These are phyloP conservation scores for Babesia bigemina DNA, from an alignment of 169 alveolate species.

Conservation along the genomic window DNA sequence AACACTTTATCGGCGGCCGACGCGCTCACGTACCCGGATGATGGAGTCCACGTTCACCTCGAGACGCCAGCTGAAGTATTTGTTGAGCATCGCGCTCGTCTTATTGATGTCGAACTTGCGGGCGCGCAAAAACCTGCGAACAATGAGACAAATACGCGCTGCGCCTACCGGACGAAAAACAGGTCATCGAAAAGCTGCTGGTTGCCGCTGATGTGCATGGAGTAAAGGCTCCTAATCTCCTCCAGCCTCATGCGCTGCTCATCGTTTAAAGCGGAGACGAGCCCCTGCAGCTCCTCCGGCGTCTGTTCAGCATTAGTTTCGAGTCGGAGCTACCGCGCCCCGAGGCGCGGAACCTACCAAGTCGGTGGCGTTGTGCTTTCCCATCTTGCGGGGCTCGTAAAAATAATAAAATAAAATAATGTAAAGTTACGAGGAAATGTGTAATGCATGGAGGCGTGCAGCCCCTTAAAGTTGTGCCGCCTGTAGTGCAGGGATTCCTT, in stretches of 20 bases:
- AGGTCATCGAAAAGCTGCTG: conserved; percentile 58
- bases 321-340: background rate
- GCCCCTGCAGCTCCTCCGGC: conserved; percentile 66
- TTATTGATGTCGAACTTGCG: conserved; percentile 73
- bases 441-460: background rate
- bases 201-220: conserved; percentile 50
- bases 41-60: conserved; percentile 52
- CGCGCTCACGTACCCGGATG: conserved; percentile 27
- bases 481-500: background rate
- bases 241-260: conserved; percentile 56
- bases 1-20: conserved; percentile 20
- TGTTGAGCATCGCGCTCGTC: conserved; percentile 72
- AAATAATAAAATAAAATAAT: background rate
- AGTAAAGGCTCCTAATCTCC: conserved; percentile 44
- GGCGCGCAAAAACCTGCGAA: conserved; percentile 72
- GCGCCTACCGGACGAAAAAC: conserved; percentile 60
- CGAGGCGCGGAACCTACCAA: conserved; percentile 28
- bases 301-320: conserved; percentile 28
- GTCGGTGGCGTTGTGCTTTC: conserved; percentile 58
- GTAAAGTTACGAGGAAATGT: background rate
- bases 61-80: conserved; percentile 74
- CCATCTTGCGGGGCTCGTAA: conserved; percentile 14
- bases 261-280: conserved; percentile 59
- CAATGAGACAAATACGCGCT: background rate
- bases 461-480: background rate